phyloP scores from a whole-genome alignment of 129 eudicot genomes.

The Flaveria sonorensis region DNA sequence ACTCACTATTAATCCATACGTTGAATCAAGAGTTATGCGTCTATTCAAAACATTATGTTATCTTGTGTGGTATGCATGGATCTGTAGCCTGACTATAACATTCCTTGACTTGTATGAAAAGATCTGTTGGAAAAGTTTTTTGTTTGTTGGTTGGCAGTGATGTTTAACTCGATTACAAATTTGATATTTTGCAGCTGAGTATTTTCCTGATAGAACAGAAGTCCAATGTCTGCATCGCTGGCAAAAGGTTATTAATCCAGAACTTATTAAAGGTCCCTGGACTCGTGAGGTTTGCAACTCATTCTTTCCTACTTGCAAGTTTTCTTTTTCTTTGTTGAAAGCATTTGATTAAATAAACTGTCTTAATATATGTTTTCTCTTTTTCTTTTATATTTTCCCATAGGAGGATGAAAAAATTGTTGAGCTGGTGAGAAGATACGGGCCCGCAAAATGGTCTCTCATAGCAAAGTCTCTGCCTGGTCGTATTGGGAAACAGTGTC shows the following conservation, averaged over 20 bases:
- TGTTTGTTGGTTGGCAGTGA: too few relatives aligned
- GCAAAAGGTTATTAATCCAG: constrained; percentile 99
- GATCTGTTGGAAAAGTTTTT: too few relatives aligned
- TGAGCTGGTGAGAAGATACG: constrained; percentile 72
- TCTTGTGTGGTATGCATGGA: too few relatives aligned
- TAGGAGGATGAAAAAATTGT: constrained; percentile 91
- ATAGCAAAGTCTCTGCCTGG: constrained; percentile 91
- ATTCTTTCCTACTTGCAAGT: constrained; percentile 5
- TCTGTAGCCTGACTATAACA: too few relatives aligned
- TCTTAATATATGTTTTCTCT: constrained; percentile 5
- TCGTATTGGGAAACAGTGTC: constrained; percentile 96
- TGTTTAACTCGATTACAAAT: constrained; percentile 20
- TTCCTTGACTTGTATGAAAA: too few relatives aligned
- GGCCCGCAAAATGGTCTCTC: constrained; percentile 90
- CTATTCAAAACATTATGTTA: too few relatives aligned
- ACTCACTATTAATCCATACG: too few relatives aligned
- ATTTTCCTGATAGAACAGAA: constrained; percentile 86
- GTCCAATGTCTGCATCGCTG: constrained; percentile 98
- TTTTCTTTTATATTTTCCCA: constrained; percentile 10
- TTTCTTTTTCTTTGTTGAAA: constrained; percentile 8
- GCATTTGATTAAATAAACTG: neutral
- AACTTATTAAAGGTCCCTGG: constrained; percentile 96
- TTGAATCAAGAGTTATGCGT: too few relatives aligned
- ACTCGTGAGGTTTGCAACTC: constrained; percentile 71
- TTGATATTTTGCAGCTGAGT: constrained; percentile 72